Percentiles rank a stretch among this genome's conserved stretches.
phyloP scores from a whole-genome alignment of 495 filamentous ascomycete species.

The Aspergillus saccharolyticus region DNA sequence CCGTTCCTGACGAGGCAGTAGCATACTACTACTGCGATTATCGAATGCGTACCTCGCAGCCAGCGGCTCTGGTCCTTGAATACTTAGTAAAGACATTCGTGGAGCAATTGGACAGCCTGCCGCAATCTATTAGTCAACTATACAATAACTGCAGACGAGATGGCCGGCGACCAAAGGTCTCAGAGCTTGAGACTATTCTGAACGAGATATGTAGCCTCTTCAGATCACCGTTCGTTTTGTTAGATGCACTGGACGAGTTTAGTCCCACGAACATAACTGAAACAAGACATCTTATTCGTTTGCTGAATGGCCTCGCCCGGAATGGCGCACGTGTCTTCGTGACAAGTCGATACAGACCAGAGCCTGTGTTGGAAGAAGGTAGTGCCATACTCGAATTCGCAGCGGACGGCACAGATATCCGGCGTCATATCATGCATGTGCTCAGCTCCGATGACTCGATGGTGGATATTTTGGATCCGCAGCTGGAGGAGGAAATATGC shows the following conservation, averaged over 20 bases:
- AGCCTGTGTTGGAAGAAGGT: background rate
- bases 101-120: background rate
- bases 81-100: background rate
- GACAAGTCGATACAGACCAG: background rate
- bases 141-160: background rate
- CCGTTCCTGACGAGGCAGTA: background rate
- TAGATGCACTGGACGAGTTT: slow-evolving; percentile 9
- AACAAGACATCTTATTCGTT: background rate
- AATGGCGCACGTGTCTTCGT: background rate
- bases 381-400: background rate
- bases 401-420: background rate
- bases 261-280: background rate
- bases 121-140: background rate
- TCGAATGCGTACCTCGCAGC: background rate
- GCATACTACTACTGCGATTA: slow-evolving; percentile 8
- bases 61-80: background rate
- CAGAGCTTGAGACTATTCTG: background rate
- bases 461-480: background rate
- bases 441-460: background rate
- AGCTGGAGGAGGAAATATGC: background rate
- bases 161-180: background rate
- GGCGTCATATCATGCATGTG: background rate
- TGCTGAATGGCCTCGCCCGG: background rate
- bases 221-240: background rate
- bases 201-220: background rate